Base-by-base conservation (phyloP, 208 protist species). In the Leishmania tropica region DNA sequence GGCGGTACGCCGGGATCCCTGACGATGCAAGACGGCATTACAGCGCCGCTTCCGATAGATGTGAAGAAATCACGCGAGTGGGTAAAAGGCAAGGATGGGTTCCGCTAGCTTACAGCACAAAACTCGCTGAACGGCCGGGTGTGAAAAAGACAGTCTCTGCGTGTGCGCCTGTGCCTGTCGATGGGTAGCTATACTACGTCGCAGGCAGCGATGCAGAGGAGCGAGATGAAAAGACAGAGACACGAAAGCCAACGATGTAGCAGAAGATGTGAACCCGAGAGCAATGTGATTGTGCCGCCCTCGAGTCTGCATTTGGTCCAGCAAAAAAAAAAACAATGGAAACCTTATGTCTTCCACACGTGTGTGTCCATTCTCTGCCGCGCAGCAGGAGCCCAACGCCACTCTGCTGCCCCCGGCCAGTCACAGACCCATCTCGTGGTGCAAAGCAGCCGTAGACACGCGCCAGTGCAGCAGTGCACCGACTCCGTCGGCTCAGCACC, bases 151-250 rank as follows among this genome's bases (percentile, higher is more conserved):
- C 54, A 24, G 54, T 58, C 54, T 28, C 54, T 58, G 54, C 24
- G 24, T 8, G 54, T 10, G 54, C 21, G 1, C 21, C 19, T 28
- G 54, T 35, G 58, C n/a, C 28, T 31, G 58, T 31, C 28, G 10
- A 31, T 28, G 10, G 58, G 58, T 15, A 10, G 13, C 35, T 31
- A 6, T 28, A 82, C 73, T 40, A 67, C 73, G 75, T 75, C 15
- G 21, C 37, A 64, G 28, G 42, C 71, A 67, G 31, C 40, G 76
- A 67, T 51, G 51, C 7, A 10, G 53, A 78, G 48, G 24, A 67
- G 47, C 19, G 53, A 72, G 31, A 58, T 78, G 42, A 35, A 53
- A 71, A 31, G 48, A 70, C 51, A 48, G 56, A 72, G 37, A 79
- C 53, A 77, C 40, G 54, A 28, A 77, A 58, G 62, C 60, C 2